Base-by-base conservation (phyloP, 768 basidiomycete species). In the Clavaria fumosa region DNA sequence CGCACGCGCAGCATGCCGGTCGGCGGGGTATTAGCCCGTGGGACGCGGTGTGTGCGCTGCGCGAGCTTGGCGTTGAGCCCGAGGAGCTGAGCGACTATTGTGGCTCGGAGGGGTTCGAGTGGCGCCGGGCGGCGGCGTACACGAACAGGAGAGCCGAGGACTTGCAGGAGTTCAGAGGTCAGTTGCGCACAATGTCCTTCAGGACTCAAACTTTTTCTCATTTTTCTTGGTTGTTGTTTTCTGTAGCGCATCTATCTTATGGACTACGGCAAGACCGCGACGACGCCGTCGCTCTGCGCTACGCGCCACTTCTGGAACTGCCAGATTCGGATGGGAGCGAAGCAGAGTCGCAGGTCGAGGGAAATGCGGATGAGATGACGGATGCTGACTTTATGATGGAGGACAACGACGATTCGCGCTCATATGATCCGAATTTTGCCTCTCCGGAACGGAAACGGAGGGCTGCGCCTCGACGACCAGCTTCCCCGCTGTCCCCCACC, bases 1-100 rank as follows among this genome's bases (percentile, higher is more conserved):
- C 70, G 49, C 81, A 80, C 49, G 75, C 83, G 1, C 69, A 78
- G 41, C 79, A 82, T 48, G 68, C 81, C 1, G 83, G 80, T n/a
- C 58, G 85, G 34, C 63, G 66, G 2, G 58, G 57, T 17, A 51
- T 83, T 14, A 69, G 68, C 11, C 57, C 66, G 0, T 59, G 63
- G 38, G 85, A 89, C 54, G 72, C 73, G 4, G 47, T 75, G 2
- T 61, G 61, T 9, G 81, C 78, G 7, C 60, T 89, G 20, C 72
- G 71, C n/a, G 83, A 86, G 38, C 61, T 86, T 11, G 85, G 85
- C 12, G 66, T 82, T 1, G 67, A 63, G 30, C 40, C 82, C 17
- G 70, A 79, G 5, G 85, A 89, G 52, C 58, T 89, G 38, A 57
- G 50, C 18, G 77, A 78, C 40, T 84, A 80, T 47, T 68, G 64